Evolutionary conservation across 495 filamentous ascomycete species (phyloP).

Genomic region (Penicillium silybi): DNA sequence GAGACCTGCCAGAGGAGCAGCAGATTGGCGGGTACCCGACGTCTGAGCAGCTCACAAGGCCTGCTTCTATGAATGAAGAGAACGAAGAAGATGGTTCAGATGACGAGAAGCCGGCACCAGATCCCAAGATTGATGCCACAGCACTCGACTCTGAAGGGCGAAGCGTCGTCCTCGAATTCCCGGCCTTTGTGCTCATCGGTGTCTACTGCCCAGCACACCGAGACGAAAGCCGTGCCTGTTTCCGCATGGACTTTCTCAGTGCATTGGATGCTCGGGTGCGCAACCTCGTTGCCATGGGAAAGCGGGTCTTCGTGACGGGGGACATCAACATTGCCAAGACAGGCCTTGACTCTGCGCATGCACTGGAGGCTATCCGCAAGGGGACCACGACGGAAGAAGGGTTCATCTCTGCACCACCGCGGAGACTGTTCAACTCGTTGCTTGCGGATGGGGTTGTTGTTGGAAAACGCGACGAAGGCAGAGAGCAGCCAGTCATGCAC

Average conservation of each 20-base stretch:
- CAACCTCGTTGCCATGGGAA: conserved; percentile 76
- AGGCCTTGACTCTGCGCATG: conserved; percentile 68
- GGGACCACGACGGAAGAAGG: conserved; percentile 60
- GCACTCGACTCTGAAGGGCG: conserved; percentile 87
- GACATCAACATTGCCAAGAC: conserved; percentile 85
- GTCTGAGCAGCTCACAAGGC: conserved; percentile 55
- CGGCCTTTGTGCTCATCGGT: conserved; percentile 89
- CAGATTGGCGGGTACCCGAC: conserved; percentile 91
- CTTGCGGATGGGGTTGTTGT: conserved; percentile 67
- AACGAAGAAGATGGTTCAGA: conserved; percentile 5
- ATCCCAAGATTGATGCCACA: conserved; percentile 57
- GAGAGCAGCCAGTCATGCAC: conserved; percentile 72
- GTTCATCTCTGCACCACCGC: conserved; percentile 69
- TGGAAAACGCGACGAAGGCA: conserved; percentile 64
- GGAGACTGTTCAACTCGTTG: conserved; percentile 81
- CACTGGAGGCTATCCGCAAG: conserved; percentile 67
- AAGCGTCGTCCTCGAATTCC: conserved; percentile 90
- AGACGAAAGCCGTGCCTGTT: conserved; percentile 79
- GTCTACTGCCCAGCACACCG: conserved; percentile 85
- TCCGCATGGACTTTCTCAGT: conserved; percentile 74
- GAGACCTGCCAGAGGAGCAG: conserved; percentile 70
- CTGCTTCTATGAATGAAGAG: not conserved
- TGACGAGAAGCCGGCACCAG: not conserved
- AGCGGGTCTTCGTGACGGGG: conserved; percentile 77
- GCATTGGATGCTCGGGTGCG: conserved; percentile 78